A percentile compares a stretch with the other conserved stretches of the same genome.
Evolutionary conservation across 352 stramenopile species (phyloP).

Genomic region (Achlya hypogyna): DNA sequence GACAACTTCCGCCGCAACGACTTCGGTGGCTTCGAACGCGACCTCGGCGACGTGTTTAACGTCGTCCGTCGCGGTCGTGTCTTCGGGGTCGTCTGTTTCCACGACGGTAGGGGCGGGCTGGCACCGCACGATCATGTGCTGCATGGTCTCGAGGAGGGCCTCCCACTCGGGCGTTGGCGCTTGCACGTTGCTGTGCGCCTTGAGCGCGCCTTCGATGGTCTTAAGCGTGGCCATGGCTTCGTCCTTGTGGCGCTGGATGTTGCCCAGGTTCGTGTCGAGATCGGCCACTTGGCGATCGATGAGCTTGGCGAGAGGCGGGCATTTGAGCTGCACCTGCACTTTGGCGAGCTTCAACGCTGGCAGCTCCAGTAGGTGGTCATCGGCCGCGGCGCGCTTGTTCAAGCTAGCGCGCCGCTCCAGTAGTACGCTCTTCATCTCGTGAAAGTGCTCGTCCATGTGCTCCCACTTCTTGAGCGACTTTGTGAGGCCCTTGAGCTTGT

Average conservation of each 20-base stretch:
- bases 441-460: slow-evolving; percentile 62
- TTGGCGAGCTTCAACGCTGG: slow-evolving; percentile 1
- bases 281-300: slow-evolving; percentile 15
- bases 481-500: slow-evolving; percentile 54
- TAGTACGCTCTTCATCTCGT: slow-evolving; percentile 47
- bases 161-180: neutral
- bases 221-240: neutral
- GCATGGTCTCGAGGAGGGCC: slow-evolving; percentile 1
- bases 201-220: neutral
- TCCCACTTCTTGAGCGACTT: slow-evolving; percentile 59
- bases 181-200: neutral
- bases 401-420: neutral
- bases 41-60: neutral
- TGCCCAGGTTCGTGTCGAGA: neutral
- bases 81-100: neutral
- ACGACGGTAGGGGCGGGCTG: neutral
- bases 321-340: neutral
- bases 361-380: neutral
- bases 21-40: neutral
- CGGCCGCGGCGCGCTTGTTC: neutral
- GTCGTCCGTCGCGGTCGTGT: neutral
- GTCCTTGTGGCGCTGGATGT: slow-evolving; percentile 3
- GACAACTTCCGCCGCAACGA: neutral
- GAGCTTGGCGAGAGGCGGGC: slow-evolving; percentile 10
- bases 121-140: neutral